Conservation (phyloP, 345 rosid species). For the Bruguiera sexangula region DNA sequence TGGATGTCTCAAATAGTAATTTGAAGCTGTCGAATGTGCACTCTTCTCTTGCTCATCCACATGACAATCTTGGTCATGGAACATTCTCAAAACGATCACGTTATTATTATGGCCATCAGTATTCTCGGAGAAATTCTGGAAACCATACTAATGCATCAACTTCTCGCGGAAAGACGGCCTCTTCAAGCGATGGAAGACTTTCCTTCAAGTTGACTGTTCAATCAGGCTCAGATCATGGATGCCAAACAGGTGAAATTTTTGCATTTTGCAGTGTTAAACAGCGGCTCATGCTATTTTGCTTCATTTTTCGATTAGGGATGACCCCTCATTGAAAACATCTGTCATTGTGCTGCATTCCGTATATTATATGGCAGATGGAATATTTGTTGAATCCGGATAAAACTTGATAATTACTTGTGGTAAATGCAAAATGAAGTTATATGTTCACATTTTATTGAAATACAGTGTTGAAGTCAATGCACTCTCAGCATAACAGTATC, state of each 20-base stretch:
- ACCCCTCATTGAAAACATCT: not conserved
- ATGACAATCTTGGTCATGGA: constrained; percentile 40
- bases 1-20: constrained; percentile 33
- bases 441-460: too few species aligned
- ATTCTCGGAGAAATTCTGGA: constrained; percentile 44
- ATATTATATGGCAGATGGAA: too few species aligned
- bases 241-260: constrained; percentile 27
- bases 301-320: not conserved
- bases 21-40: constrained; percentile 33
- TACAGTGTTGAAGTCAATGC: too few species aligned
- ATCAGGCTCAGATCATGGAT: constrained; percentile 28
- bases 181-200: constrained; percentile 31
- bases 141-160: constrained; percentile 37
- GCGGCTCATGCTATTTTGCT: not conserved
- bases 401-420: too few species aligned
- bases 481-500: too few species aligned
- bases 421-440: too few species aligned
- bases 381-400: too few species aligned
- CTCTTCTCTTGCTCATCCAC: constrained; percentile 32
- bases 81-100: constrained; percentile 55
- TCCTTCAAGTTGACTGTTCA: constrained; percentile 37
- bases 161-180: constrained; percentile 37
- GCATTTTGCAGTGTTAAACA: not conserved
- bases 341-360: not conserved
- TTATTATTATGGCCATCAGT: constrained; percentile 51